Base-by-base conservation (phyloP, 441 rosid genomes). In the Brassica balearica region DNA sequence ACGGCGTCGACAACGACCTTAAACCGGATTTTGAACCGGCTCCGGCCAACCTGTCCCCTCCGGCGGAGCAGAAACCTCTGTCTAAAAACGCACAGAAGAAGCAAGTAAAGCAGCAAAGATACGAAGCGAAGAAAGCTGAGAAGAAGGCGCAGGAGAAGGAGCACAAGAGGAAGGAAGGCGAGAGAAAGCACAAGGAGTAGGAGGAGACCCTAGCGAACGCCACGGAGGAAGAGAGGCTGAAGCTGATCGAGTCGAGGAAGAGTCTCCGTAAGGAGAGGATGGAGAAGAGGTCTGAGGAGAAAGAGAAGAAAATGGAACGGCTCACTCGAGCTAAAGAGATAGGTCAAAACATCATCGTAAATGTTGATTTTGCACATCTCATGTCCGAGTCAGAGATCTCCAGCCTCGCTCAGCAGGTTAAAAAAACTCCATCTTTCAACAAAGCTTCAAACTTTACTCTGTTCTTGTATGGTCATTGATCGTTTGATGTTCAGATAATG, bases 401-500 rank as follows among this genome's bases (percentile, higher is more conserved):
- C 58, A 91, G 97, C 83, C 95, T 95, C 32, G 90, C 91, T 80
- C 98, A 91, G 71, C 95, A 87, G 90, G 87, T n/a, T n/a, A n/a
- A n/a, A n/a, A n/a, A n/a, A n/a, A n/a, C n/a, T n/a, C n/a, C n/a
- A n/a, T n/a, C 12, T 71, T 22, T 59, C 38, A 34, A 22, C 32
- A 53, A 65, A 32, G 64, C 6, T 73, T 73, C 53, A 64, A 66
- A 8, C 20, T 66, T 53, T 74, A 8, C 55, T 11, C 20, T 12
- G 11, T 43, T n/a, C 8, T 3, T 59, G 23, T 11, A 2, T 74
- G 65, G 11, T n/a, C n/a, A n/a, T n/a, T n/a, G n/a, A n/a, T n/a
- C n/a, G n/a, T n/a, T n/a, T n/a, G n/a, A n/a, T n/a, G n/a, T 38
- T 83, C 88, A 93, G 99, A 84, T 95, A 43, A 93, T 92, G 94